Conservation (phyloP, 2,329 filamentous ascomycete species). For the Cercospora canescens region DNA sequence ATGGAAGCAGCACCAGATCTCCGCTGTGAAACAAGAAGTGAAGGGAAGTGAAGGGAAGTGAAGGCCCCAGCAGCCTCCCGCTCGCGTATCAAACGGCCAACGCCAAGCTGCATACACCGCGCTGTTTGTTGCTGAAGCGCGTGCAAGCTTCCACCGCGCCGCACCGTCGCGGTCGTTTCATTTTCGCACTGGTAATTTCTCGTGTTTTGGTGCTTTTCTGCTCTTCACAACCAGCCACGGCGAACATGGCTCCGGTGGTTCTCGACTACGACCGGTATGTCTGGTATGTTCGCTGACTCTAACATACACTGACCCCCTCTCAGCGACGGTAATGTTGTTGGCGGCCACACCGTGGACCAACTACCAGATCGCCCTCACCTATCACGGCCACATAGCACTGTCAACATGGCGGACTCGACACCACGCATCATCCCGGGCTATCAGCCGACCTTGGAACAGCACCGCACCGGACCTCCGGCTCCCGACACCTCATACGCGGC, state of each 20-base stretch:
- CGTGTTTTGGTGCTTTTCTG: neutral
- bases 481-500: neutral
- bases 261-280: constrained; percentile 21
- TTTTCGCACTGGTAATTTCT: neutral
- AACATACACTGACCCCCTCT: constrained; percentile 2
- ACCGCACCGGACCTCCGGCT: neutral
- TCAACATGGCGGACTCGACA: neutral
- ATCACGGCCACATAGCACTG: neutral
- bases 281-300: neutral
- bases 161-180: neutral
- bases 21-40: neutral
- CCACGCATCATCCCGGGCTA: neutral
- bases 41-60: neutral
- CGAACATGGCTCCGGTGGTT: constrained; percentile 17
- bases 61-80: neutral
- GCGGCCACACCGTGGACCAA: constrained; percentile 20
- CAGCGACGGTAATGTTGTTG: constrained; percentile 22
- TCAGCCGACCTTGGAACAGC: neutral
- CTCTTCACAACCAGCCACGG: neutral
- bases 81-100: neutral
- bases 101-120: constrained; percentile 20
- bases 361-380: constrained; percentile 7
- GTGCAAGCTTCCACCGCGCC: constrained; percentile 1
- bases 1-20: neutral
- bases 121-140: constrained; percentile 13